A percentile compares a stretch with the other conserved stretches of the same genome.
These are phyloP conservation scores for Bretziella fagacearum DNA, from an alignment of 2,329 filamentous ascomycete genomes.

Conservation along the genomic window DNA sequence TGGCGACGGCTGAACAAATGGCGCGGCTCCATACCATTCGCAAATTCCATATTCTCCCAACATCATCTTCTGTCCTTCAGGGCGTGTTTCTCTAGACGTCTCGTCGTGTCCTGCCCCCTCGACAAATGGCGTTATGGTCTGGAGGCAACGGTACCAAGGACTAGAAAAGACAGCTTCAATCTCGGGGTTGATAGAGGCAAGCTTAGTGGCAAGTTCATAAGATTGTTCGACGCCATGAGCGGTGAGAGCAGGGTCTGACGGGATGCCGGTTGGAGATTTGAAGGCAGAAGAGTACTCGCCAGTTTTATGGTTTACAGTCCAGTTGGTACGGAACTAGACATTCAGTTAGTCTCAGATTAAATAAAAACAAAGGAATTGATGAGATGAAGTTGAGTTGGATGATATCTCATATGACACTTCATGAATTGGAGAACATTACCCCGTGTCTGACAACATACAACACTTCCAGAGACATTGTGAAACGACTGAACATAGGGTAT, in stretches of 20 bases:
- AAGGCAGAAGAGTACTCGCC: conserved; percentile 61
- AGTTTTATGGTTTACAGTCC: conserved; percentile 66
- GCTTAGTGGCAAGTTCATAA: conserved; percentile 52
- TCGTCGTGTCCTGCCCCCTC: conserved; percentile 26
- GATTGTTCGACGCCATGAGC: conserved; percentile 75
- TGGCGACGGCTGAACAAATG: conserved; percentile 70
- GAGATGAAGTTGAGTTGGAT: not conserved
- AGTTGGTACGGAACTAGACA: conserved; percentile 69
- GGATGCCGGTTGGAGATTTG: conserved; percentile 69
- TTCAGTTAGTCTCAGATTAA: conserved; percentile 7
- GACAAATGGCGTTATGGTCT: conserved; percentile 61
- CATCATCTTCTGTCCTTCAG: conserved; percentile 23
- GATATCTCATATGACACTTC: not conserved
- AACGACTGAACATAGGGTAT: too few species aligned
- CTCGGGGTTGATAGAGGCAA: conserved; percentile 45
- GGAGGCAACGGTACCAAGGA: conserved; percentile 73
- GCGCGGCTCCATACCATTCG: conserved; percentile 83
- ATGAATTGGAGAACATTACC: conserved; percentile 31
- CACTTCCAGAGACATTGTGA: conserved; percentile 45
- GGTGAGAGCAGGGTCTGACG: conserved; percentile 74
- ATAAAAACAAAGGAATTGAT: not conserved
- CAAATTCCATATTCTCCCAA: conserved; percentile 43
- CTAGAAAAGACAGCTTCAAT: conserved; percentile 67
- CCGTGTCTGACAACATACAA: conserved; percentile 63
- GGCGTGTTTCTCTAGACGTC: conserved; percentile 10